Base-by-base conservation (phyloP, 495 filamentous ascomycete species). In the Penicillium pulvis region DNA sequence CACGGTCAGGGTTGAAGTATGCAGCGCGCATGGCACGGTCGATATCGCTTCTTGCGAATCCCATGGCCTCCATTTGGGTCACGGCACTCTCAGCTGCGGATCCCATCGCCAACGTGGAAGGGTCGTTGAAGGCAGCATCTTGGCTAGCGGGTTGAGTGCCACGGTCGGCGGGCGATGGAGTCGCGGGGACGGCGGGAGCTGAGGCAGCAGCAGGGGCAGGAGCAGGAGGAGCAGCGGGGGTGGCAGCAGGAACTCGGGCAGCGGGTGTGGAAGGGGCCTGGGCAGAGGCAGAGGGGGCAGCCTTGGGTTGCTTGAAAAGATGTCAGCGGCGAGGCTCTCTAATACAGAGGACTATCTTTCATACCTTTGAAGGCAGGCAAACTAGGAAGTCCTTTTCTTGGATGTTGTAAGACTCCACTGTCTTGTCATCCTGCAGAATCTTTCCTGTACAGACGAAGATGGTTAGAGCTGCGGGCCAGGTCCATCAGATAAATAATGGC, bases 301-400 rank as follows among this genome's bases (percentile, higher is more conserved):
- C 68, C 79, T 93, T 94, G 58, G 90, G 91, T 84, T 87, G 66
- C 68, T 55, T 31, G 14, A 28, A 20, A 33, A 31, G 43, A 55
- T 19, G 39, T 53, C 20, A 53, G 51, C 39, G 31, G 39, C 9
- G 26, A 14, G 6, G 41, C 12, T 14, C 24, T 14, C 14, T 5
- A 30, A 43, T 16, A 33, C 1, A 26, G 14, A 10, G 51, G 19
- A n/a, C 11, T 17, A 33, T 28, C 26, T 7, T n/a, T 10, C 35
- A 60, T 83, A 96, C 93, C 90, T 98, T 97, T 57, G 87, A 88
- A 45, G 94, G 85, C 84, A 98, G 94, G 75, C 94, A 98, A 44
- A 98, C 95, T 64, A 98, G 88, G 72, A 97, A 98, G 24, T 94
- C 94, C 83, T 98, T 98, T 83, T 98, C 94, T 77, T 98, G 93